phyloP scores from a whole-genome alignment of 345 rosid species.

The Corchorus capsularis region DNA sequence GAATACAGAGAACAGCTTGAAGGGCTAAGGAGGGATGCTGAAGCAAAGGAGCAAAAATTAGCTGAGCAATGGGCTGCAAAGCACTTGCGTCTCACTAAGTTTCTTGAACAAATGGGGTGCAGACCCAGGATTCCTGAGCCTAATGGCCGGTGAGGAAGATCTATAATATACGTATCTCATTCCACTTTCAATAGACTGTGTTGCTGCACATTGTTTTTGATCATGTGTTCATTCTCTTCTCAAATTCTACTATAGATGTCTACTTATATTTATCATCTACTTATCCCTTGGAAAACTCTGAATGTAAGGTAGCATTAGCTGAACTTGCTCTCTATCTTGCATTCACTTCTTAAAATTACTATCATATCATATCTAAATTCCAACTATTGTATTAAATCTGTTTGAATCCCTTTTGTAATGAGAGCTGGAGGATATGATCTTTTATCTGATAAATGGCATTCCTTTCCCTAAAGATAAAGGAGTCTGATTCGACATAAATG shows the following conservation, averaged over 20 bases:
- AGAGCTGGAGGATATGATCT: not conserved
- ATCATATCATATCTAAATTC: slow-evolving; percentile 10
- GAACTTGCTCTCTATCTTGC: slow-evolving; percentile 22
- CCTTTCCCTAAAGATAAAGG: not conserved
- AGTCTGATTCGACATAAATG: not conserved
- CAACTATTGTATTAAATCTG: not conserved
- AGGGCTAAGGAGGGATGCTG: slow-evolving; percentile 76
- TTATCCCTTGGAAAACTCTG: slow-evolving; percentile 10
- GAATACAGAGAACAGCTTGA: slow-evolving; percentile 77
- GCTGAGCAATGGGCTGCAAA: slow-evolving; percentile 85
- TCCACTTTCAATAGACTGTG: slow-evolving; percentile 1
- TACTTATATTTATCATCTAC: slow-evolving; percentile 27
- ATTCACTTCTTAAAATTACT: slow-evolving; percentile 6
- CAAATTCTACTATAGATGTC: slow-evolving; percentile 22
- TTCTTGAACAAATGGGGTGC: slow-evolving; percentile 77
- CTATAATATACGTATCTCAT: not conserved
- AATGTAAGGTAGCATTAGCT: slow-evolving; percentile 21
- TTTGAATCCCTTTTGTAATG: not conserved
- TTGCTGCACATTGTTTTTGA: not conserved
- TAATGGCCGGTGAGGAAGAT: slow-evolving; percentile 38
- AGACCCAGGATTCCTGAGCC: slow-evolving; percentile 50
- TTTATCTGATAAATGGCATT: not conserved
- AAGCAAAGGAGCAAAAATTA: slow-evolving; percentile 84
- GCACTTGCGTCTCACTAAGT: slow-evolving; percentile 70
- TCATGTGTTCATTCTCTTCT: slow-evolving; percentile 20